Conservation (phyloP, 306 rosid species). For the Prunus mume region DNA sequence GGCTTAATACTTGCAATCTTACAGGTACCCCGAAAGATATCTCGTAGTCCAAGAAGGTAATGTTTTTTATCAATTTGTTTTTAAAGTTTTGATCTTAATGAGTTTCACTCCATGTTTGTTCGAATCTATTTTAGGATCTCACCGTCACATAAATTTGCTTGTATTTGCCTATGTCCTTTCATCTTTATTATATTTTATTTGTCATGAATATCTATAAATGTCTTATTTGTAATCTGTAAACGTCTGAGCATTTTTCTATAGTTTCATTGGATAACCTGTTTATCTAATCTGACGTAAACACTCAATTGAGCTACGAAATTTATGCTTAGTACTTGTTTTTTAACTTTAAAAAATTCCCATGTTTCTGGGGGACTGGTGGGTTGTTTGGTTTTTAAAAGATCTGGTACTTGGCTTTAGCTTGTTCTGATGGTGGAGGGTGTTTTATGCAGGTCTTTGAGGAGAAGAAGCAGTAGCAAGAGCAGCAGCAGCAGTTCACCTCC, state of each 20-base stretch:
- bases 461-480: constrained; percentile 85
- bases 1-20: constrained; percentile 12
- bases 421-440: background rate
- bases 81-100: background rate
- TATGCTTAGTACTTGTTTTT: background rate
- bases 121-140: background rate
- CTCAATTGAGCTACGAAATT: background rate
- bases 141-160: background rate
- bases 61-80: background rate
- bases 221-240: background rate
- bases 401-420: background rate
- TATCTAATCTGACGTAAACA: background rate
- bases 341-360: background rate
- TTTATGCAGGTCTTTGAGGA: constrained; percentile 68
- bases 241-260: background rate
- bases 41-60: constrained; percentile 90
- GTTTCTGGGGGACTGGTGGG: background rate
- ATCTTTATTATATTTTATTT: background rate
- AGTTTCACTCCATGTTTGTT: background rate
- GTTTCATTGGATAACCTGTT: background rate
- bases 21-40: constrained; percentile 61
- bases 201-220: background rate
- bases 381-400: background rate
- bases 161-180: background rate
- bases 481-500: constrained; percentile 88